A percentile compares a stretch with the other conserved stretches of the same genome.
Evolutionary conservation across 2,329 filamentous ascomycete species (phyloP).

Genomic region (Fusarium sp.): DNA sequence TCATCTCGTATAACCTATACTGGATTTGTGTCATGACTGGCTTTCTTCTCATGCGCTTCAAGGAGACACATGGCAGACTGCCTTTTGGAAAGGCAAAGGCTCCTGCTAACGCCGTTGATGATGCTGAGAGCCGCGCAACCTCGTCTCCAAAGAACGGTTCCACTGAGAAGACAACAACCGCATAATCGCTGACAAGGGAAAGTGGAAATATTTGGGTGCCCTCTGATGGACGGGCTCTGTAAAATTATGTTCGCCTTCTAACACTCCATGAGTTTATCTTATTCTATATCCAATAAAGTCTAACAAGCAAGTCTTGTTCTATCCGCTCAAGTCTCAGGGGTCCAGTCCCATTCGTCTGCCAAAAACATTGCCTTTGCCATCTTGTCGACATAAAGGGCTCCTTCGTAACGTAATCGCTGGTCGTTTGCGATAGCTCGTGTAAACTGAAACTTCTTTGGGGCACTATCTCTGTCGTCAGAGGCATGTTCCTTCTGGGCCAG

Average conservation of each 20-base stretch:
- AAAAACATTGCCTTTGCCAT: slow-evolving; percentile 66
- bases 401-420: slow-evolving; percentile 61
- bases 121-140: slow-evolving; percentile 45
- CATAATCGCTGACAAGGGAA: slow-evolving; percentile 4
- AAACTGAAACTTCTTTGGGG: slow-evolving; percentile 56
- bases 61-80: slow-evolving; percentile 67
- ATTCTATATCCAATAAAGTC: slow-evolving; percentile 31
- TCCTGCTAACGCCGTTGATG: slow-evolving; percentile 27
- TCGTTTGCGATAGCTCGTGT: slow-evolving; percentile 63
- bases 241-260: slow-evolving; percentile 22
- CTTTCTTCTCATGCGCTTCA: slow-evolving; percentile 73
- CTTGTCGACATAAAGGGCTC: slow-evolving; percentile 61
- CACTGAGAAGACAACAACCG: slow-evolving; percentile 45
- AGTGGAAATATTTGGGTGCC: background rate
- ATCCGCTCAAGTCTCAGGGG: slow-evolving; percentile 55
- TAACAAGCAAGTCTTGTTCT: slow-evolving; percentile 25
- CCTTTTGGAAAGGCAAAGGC: slow-evolving; percentile 56
- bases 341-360: slow-evolving; percentile 69
- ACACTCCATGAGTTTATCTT: slow-evolving; percentile 31
- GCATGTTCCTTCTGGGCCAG: slow-evolving; percentile 35
- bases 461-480: slow-evolving; percentile 25
- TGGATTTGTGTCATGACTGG: slow-evolving; percentile 81
- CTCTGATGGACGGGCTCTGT: background rate
- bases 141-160: slow-evolving; percentile 40
- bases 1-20: slow-evolving; percentile 89